Evolutionary conservation across 177 flowering plant species (phyloP).

Genomic region (Vitis hybrid): DNA sequence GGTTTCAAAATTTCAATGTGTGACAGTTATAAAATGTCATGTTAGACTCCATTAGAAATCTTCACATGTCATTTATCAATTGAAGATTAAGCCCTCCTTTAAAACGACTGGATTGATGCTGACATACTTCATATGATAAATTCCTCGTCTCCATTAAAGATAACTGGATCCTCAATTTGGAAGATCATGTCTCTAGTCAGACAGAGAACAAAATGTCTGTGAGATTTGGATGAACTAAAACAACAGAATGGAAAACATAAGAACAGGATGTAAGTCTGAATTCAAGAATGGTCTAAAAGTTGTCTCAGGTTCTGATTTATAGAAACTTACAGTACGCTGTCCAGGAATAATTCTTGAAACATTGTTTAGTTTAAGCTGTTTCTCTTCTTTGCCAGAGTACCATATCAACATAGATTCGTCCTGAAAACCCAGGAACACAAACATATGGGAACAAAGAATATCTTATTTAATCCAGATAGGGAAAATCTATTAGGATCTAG

Average conservation of each 20-base stretch:
- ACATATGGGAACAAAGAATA: neutral
- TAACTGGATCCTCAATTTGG: neutral
- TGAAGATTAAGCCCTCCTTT: too few species aligned
- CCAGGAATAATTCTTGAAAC: constrained; percentile 78
- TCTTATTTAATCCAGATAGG: neutral
- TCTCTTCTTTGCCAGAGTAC: constrained; percentile 79
- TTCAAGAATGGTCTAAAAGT: too few species aligned
- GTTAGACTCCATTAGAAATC: too few species aligned
- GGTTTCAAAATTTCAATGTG: too few species aligned
- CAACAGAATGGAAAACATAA: constrained; percentile 5
- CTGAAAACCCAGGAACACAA: constrained; percentile 29
- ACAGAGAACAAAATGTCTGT: neutral
- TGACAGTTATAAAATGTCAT: too few species aligned
- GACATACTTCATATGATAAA: neutral
- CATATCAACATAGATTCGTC: constrained; percentile 70
- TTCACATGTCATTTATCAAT: too few species aligned
- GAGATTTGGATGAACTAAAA: neutral
- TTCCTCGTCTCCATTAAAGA: neutral
- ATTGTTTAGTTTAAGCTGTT: constrained; percentile 54
- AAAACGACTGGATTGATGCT: too few species aligned
- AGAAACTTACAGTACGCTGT: constrained; percentile 74
- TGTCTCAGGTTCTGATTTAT: too few species aligned
- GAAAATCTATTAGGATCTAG: neutral
- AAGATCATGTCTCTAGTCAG: neutral
- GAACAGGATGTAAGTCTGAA: neutral